Evolutionary conservation across 352 stramenopile species (phyloP).

Genomic region (Globisporangium orthogonon): DNA sequence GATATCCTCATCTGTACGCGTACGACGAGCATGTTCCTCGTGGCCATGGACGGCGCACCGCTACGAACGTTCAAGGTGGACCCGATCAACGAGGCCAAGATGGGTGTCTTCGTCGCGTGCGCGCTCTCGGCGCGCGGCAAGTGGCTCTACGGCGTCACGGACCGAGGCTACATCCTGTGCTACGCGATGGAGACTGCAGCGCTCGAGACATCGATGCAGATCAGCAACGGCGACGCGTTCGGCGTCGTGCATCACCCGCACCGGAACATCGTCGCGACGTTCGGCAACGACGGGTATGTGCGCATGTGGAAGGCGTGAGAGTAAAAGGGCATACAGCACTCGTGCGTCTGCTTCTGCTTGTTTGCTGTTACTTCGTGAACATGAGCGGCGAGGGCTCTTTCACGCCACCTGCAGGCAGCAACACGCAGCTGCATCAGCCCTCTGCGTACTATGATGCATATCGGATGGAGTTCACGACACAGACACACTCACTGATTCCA

Average conservation of each 20-base stretch:
- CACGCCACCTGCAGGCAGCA: neutral
- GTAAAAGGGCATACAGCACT: neutral
- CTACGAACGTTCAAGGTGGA: constrained; percentile 61
- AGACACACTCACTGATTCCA: neutral
- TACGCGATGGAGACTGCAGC: constrained; percentile 50
- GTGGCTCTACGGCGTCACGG: constrained; percentile 83
- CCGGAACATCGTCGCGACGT: constrained; percentile 87
- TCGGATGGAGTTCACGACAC: neutral
- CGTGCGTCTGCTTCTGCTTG: constrained; percentile 4
- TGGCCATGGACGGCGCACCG: constrained; percentile 66
- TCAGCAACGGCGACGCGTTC: constrained; percentile 74
- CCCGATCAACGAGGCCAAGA: constrained; percentile 45
- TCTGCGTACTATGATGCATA: too few species aligned
- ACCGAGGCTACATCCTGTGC: constrained; percentile 76
- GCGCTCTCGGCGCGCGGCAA: constrained; percentile 75
- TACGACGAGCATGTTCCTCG: constrained; percentile 67
- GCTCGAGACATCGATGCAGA: constrained; percentile 74
- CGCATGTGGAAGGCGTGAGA: constrained; percentile 73
- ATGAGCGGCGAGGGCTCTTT: constrained; percentile 16
- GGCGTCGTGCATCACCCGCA: constrained; percentile 85
- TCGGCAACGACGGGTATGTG: constrained; percentile 80
- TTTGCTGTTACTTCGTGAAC: constrained; percentile 16
- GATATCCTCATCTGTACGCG: constrained; percentile 87
- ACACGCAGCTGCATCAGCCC: neutral
- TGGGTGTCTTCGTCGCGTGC: constrained; percentile 86